These are phyloP conservation scores for Euphorbia celastroides DNA, from an alignment of 441 rosid species.

Conservation along the genomic window DNA sequence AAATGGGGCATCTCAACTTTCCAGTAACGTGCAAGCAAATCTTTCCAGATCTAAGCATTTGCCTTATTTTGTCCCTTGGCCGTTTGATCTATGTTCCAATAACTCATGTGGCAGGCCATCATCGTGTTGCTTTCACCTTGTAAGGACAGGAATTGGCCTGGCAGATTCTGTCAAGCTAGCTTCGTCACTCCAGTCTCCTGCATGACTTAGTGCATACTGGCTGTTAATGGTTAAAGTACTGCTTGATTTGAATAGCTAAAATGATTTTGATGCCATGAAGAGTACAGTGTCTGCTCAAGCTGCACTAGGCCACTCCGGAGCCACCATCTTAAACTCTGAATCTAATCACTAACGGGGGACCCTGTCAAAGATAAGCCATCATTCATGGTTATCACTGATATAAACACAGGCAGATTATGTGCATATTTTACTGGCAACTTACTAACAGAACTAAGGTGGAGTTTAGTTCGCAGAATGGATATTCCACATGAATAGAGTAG, in stretches of 20 bases:
- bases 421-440: conserved; percentile 80
- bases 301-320: conserved; percentile 82
- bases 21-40: no score
- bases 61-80: conserved; percentile 69
- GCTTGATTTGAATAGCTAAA: conserved; percentile 77
- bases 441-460: conserved; percentile 57
- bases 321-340: conserved; percentile 66
- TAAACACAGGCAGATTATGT: conserved; percentile 71
- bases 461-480: no score
- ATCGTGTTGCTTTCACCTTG: conserved; percentile 93
- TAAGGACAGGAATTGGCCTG: conserved; percentile 12
- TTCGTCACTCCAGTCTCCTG: no score
- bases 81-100: conserved; percentile 71
- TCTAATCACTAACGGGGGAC: conserved; percentile 57
- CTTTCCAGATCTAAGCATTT: conserved; percentile 53
- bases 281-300: conserved; percentile 92
- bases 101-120: conserved; percentile 69
- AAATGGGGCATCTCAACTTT: no score
- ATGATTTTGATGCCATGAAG: conserved; percentile 94
- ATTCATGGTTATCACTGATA: conserved; percentile 78
- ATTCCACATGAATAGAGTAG: no score
- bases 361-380: conserved; percentile 29
- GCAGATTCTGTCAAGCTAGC: no score
- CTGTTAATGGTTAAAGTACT: conserved; percentile 72
- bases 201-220: conserved; percentile 64